Percentiles rank a stretch among this genome's conserved stretches.
Evolutionary conservation across 202 grass and related monocot genomes (phyloP).

Genomic region (Schoenoplectus triqueter): DNA sequence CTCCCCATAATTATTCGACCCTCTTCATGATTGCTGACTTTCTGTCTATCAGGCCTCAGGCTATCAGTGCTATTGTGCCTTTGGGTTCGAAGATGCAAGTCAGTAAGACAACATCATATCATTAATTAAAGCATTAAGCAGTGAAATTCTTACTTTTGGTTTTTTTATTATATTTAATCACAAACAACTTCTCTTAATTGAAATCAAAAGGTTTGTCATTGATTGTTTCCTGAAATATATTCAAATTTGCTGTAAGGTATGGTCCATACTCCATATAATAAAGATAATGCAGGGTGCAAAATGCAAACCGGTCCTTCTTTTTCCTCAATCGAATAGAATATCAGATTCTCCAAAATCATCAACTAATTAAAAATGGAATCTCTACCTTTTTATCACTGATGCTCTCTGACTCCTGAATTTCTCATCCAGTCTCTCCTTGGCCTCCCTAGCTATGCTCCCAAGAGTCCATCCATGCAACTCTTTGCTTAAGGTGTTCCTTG

Average conservation of each 20-base stretch:
- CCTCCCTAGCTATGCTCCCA: slow-evolving; percentile 65
- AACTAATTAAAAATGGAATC: slow-evolving; percentile 19
- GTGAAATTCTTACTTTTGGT: background rate
- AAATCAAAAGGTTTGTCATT: background rate
- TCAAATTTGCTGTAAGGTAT: background rate
- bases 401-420: slow-evolving; percentile 54
- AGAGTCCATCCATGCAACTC: slow-evolving; percentile 54
- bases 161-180: background rate
- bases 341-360: background rate
- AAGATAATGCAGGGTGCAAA: background rate
- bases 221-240: background rate
- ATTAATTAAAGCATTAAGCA: background rate
- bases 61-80: slow-evolving; percentile 70
- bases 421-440: slow-evolving; percentile 80
- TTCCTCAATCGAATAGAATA: background rate
- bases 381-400: slow-evolving; percentile 55
- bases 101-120: background rate
- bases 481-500: slow-evolving; percentile 49
- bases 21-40: background rate
- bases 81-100: background rate
- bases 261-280: background rate
- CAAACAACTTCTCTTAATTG: background rate
- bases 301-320: background rate
- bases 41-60: slow-evolving; percentile 44
- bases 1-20: background rate